Evolutionary conservation across 176 grass and related monocot genomes (phyloP), one percentile per base, ranked within the genome.

Genomic region (Rhynchospora breviuscula): DNA sequence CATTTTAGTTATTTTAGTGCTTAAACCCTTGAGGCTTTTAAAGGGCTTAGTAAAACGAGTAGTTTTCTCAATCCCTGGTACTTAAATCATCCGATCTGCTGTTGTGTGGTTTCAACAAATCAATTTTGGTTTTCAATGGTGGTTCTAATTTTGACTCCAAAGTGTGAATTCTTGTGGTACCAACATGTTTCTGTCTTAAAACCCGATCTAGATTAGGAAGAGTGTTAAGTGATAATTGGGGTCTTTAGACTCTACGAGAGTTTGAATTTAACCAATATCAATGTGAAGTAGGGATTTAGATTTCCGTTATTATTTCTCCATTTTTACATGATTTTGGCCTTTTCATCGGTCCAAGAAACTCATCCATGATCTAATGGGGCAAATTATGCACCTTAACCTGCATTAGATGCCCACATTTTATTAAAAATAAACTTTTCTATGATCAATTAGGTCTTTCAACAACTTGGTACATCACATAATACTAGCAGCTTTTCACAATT

Each of bases 41-140:
- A 56, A 18, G 62, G 78, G 45, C 67, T 82, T 82, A 82, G 80
- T 17, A 31, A 80, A 35, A 68, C 14, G 33, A 82, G 22, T 31
- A n/a, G 26, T 29, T 66, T 68, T 52, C 10, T 65, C 12, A 31
- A 18, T 47, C 21, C 17, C 7, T 82, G 19, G 29, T 18, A 29
- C 47, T 64, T 8, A 67, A 53, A 51, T 82, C 59, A 51, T 49
- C 23, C 59, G 60, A 82, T 82, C 80, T 67, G 80, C 15, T 76
- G n/a, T 22, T 76, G n/a, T 53, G n/a, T 23, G 71, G 7, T 26
- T 26, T 46, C 33, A 78, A 31, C 33, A 4, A 9, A 67, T 66
- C 40, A 2, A 21, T 51, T 14, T 82, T 51, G 80, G 61, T 3
- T 65, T 82, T 8, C 8, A 18, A 51, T 14, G 71, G 14, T 35